These are phyloP conservation scores for Radiomyces spectabilis DNA, from an alignment of 192 early-diverging fungal genomes.

Conservation along the genomic window DNA sequence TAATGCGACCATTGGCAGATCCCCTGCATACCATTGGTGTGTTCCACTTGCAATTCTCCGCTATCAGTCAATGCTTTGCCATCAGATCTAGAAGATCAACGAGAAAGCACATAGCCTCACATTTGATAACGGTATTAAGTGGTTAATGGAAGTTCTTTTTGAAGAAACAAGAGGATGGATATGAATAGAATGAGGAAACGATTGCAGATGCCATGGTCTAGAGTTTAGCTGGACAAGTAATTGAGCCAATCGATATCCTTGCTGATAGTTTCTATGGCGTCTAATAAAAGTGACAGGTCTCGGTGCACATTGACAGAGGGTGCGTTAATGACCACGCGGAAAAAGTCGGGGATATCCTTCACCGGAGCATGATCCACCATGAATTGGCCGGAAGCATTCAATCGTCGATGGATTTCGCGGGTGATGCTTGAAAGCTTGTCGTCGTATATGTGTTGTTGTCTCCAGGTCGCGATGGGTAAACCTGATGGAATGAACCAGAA, in stretches of 20 bases:
- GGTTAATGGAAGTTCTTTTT: too few species aligned
- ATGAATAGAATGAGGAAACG: background rate
- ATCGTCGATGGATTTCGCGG: constrained; percentile 32
- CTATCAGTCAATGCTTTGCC: too few species aligned
- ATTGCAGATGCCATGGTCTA: background rate
- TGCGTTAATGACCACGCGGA: constrained; percentile 65
- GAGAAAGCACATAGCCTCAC: too few species aligned
- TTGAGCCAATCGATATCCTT: constrained; percentile 10
- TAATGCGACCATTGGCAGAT: too few species aligned
- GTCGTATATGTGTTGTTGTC: constrained; percentile 25
- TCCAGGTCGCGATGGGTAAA: too few species aligned
- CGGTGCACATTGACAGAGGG: constrained; percentile 45
- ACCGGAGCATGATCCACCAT: constrained; percentile 69
- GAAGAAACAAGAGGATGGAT: too few species aligned
- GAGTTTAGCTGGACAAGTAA: background rate
- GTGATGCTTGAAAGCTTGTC: constrained; percentile 31
- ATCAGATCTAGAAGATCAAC: too few species aligned
- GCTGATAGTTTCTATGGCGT: constrained; percentile 48
- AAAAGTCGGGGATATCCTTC: constrained; percentile 48
- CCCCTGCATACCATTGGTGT: too few species aligned
- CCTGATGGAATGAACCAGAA: constrained; percentile 73
- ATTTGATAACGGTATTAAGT: too few species aligned
- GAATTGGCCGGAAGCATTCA: constrained; percentile 42
- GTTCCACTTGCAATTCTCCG: too few species aligned
- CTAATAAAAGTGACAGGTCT: constrained; percentile 40